Percentiles rank a stretch among this genome's conserved stretches.
Evolutionary conservation across 352 stramenopile genomes (phyloP).

Genomic region (Chrysophaeum taylorii): DNA sequence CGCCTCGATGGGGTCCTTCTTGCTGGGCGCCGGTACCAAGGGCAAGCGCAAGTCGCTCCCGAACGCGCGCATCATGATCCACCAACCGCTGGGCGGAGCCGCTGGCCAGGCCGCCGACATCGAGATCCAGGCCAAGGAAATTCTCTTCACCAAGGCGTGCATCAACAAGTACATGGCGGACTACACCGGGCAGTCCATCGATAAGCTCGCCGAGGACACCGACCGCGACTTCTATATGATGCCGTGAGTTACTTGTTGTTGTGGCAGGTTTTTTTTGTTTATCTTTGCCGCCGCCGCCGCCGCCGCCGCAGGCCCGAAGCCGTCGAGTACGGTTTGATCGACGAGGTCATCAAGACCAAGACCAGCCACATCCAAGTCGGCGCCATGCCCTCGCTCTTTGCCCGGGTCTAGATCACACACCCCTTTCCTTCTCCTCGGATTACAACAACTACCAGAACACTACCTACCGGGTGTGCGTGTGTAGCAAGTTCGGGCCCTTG

Average conservation of each 20-base stretch:
- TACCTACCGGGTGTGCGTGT: too few species aligned
- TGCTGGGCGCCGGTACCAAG: conserved; percentile 75
- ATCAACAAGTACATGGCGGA: conserved; percentile 66
- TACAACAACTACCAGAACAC: too few species aligned
- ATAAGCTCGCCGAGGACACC: conserved; percentile 65
- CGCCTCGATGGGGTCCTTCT: conserved; percentile 84
- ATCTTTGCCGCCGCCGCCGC: too few species aligned
- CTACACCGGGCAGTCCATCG: conserved; percentile 58
- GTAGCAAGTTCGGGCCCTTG: too few species aligned
- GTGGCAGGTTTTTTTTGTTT: too few species aligned
- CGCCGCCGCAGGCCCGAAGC: too few species aligned
- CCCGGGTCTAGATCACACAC: not conserved
- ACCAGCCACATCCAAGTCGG: conserved; percentile 60
- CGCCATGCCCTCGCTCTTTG: conserved; percentile 43
- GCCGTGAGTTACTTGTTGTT: too few species aligned
- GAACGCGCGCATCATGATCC: conserved; percentile 77
- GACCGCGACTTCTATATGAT: conserved; percentile 76
- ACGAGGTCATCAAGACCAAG: conserved; percentile 68
- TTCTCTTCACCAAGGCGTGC: conserved; percentile 57
- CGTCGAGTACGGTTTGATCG: conserved; percentile 62
- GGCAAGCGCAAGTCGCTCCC: conserved; percentile 53
- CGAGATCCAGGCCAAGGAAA: conserved; percentile 69
- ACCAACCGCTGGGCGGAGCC: conserved; percentile 87
- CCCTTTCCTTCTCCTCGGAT: too few species aligned
- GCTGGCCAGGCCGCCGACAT: conserved; percentile 62